A percentile compares a stretch with the other conserved stretches of the same genome.
phyloP scores from a whole-genome alignment of 257 asterid genomes.

The Coffea canephora region DNA sequence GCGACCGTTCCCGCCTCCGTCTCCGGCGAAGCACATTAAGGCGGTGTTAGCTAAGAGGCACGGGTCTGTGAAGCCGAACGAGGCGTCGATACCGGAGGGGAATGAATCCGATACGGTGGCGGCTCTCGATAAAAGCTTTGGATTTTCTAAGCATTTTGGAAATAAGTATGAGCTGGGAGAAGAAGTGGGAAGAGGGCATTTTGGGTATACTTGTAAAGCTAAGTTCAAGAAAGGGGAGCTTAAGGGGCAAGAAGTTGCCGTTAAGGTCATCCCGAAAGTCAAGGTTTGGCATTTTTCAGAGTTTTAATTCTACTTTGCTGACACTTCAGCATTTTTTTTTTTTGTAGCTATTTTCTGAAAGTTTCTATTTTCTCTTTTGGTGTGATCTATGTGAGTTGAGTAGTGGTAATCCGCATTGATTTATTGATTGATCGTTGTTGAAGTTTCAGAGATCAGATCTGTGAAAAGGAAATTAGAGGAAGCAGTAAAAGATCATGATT shows the following conservation, averaged over 20 bases:
- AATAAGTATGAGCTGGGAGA: slow-evolving; percentile 83
- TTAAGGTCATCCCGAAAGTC: slow-evolving; percentile 84
- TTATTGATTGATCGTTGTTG: neutral
- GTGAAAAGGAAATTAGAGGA: neutral
- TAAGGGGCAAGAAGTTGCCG: slow-evolving; percentile 84
- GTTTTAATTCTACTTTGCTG: neutral
- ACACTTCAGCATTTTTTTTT: neutral
- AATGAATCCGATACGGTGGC: slow-evolving; percentile 45
- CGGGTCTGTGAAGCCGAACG: slow-evolving; percentile 84
- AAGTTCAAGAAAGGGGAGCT: slow-evolving; percentile 83
- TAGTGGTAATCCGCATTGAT: neutral
- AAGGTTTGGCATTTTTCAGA: slow-evolving; percentile 48
- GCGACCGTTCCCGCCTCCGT: slow-evolving; percentile 89
- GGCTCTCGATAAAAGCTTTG: slow-evolving; percentile 76
- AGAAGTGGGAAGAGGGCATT: slow-evolving; percentile 96
- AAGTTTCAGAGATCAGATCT: slow-evolving; percentile 27
- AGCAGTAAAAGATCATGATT: slow-evolving; percentile 2
- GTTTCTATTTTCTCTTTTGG: neutral
- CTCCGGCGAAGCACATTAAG: slow-evolving; percentile 94
- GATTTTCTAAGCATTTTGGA: slow-evolving; percentile 73
- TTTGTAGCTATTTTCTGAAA: too few species aligned
- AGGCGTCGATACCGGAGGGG: slow-evolving; percentile 62
- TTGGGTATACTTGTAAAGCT: slow-evolving; percentile 91
- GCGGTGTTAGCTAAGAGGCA: slow-evolving; percentile 82
- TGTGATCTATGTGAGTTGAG: slow-evolving; percentile 5